These are phyloP conservation scores for Aspergillus ochraceoroseus DNA, from an alignment of 2,329 filamentous ascomycete genomes.

Conservation along the genomic window DNA sequence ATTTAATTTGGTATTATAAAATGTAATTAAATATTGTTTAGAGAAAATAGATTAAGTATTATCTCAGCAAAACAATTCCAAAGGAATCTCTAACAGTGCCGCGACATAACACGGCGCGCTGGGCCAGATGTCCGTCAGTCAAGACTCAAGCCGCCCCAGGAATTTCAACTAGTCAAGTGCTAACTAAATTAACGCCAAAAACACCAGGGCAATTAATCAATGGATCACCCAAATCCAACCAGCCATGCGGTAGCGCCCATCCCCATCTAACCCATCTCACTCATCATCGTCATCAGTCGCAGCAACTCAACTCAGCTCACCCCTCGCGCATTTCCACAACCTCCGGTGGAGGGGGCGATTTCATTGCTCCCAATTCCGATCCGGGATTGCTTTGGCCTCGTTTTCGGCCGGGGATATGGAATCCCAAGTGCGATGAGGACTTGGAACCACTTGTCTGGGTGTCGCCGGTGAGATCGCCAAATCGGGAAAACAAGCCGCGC, in stretches of 20 bases:
- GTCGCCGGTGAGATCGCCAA: constrained; percentile 56
- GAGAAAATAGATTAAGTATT: no score
- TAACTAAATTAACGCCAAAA: constrained; percentile 1
- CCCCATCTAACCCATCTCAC: neutral
- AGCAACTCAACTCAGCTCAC: constrained; percentile 5
- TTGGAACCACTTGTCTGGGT: constrained; percentile 41
- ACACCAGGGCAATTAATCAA: constrained; percentile 3
- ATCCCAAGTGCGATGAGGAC: constrained; percentile 49
- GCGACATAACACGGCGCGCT: constrained; percentile 2
- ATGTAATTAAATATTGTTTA: neutral
- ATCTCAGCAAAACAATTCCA: constrained; percentile 1
- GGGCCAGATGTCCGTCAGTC: neutral
- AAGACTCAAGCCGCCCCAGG: no score
- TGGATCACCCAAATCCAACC: neutral
- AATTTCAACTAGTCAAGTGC: no score
- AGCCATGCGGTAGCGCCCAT: constrained; percentile 11
- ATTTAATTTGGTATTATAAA: no score
- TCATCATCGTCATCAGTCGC: neutral
- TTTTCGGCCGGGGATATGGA: constrained; percentile 68
- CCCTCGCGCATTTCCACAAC: constrained; percentile 22
- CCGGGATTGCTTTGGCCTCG: constrained; percentile 65
- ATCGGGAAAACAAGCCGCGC: constrained; percentile 70
- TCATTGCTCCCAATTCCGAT: constrained; percentile 65
- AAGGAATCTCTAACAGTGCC: constrained; percentile 1
- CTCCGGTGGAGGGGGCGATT: constrained; percentile 26